Conservation (phyloP, 306 rosid genomes). For the Fragaria ananassa region DNA sequence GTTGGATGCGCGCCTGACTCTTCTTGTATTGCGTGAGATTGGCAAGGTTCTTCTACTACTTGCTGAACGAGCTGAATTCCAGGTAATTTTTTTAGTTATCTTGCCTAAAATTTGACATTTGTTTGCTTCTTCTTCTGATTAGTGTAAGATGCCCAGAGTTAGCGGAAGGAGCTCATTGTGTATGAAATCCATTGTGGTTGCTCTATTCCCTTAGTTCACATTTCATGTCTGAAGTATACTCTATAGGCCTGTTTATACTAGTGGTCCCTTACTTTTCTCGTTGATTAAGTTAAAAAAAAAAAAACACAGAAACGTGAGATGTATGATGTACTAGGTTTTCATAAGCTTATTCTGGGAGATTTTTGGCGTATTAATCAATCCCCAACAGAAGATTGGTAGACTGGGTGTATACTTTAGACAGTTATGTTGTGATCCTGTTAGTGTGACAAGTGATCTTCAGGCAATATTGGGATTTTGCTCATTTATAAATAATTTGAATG, state of each 20-base stretch:
- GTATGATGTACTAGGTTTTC: conserved; percentile 1
- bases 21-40: conserved; percentile 92
- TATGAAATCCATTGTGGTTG: neutral
- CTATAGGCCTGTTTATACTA: neutral
- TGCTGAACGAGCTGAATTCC: conserved; percentile 84
- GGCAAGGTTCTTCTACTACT: conserved; percentile 88
- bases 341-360: neutral
- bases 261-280: neutral
- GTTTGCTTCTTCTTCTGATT: neutral
- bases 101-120: neutral
- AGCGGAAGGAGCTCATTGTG: neutral
- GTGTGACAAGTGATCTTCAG: conserved; percentile 3
- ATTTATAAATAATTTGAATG: conserved; percentile 23
- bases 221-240: neutral
- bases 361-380: neutral
- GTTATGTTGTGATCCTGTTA: conserved; percentile 10
- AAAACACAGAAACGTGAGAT: neutral
- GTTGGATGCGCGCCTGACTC: conserved; percentile 87
- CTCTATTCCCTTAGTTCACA: neutral
- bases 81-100: conserved; percentile 44
- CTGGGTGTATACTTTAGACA: conserved; percentile 10
- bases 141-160: neutral
- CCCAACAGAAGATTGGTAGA: neutral
- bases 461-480: conserved; percentile 17
- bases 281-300: neutral